phyloP scores from a whole-genome alignment of 2,329 filamentous ascomycete genomes.

The Xylaria sp. region DNA sequence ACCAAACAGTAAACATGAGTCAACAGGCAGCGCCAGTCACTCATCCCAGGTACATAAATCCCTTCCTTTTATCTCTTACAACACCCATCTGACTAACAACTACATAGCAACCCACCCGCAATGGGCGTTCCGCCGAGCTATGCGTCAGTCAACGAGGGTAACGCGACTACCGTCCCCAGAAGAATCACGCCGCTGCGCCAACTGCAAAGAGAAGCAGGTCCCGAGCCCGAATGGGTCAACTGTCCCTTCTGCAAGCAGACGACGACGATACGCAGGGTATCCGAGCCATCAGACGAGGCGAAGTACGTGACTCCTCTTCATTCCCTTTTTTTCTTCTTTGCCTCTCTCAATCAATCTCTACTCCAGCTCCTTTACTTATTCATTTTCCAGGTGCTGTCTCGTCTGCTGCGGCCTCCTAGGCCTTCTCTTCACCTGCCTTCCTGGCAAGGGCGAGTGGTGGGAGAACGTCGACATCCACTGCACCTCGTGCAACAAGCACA shows the following conservation, averaged over 20 bases:
- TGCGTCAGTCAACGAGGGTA: neutral
- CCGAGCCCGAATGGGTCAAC: slow-evolving; percentile 19
- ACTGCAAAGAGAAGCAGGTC: neutral
- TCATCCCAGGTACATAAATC: neutral
- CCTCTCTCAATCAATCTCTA: too few relatives aligned
- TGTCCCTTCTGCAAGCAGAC: slow-evolving; percentile 17
- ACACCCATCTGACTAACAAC: neutral
- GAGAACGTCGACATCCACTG: slow-evolving; percentile 24
- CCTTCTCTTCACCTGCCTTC: neutral
- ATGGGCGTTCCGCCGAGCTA: slow-evolving; percentile 11
- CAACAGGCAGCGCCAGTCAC: neutral
- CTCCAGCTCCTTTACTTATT: neutral
- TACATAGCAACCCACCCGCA: neutral
- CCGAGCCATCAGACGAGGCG: slow-evolving; percentile 22
- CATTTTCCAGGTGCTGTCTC: neutral
- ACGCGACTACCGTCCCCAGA: neutral
- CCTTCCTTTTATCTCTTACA: neutral
- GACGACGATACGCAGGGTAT: slow-evolving; percentile 18
- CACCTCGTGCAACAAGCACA: slow-evolving; percentile 17
- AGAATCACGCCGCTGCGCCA: slow-evolving; percentile 12
- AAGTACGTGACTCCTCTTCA: slow-evolving; percentile 12
- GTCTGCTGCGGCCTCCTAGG: slow-evolving; percentile 5
- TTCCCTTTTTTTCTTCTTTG: neutral
- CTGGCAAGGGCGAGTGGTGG: neutral
- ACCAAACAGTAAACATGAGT: neutral